Base-by-base conservation (phyloP, 2,329 filamentous ascomycete genomes). In the Aaosphaeria arxii region DNA sequence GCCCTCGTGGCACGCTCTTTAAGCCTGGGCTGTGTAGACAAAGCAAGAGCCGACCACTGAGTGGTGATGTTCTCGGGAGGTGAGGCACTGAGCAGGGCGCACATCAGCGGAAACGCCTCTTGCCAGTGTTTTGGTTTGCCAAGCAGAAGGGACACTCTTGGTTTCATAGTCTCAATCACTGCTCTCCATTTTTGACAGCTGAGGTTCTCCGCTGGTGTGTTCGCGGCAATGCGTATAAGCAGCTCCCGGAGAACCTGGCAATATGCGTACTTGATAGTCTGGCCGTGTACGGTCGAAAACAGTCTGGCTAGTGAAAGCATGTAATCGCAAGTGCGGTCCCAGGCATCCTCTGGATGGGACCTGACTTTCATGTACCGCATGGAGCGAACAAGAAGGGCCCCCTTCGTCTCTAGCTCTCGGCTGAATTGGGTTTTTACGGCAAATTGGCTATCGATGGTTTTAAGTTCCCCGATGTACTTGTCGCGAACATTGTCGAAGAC, bases 121-220 rank as follows among this genome's bases (percentile, higher is more conserved):
- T 81, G 75, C 95, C 94, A 99, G 70, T 99, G 90, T 40, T 91
- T 87, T 33, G 91, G 91, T 69, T 99, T 99, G 45, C 85, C 80
- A 50, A 96, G 85, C 80, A 99, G 88, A 59, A 92, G 87, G 9
- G 84, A 82, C 45, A 97, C 77, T 47, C 90, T 84, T 36, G 88
- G 85, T 45, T 89, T 86, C 54, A 96, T 82, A 24, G 86, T 81
- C 47, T 87, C 83, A 45, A 97, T 76, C 5, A 96, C 91, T 52
- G 94, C 85, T 54, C 84, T 86, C 94, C 94, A 99, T 68, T 86
- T 92, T 0, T 87, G 84, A 54, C 87, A 80, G 46, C 85, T 85
- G 51, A 97, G 80, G 63, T 96, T 28, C 39, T 40, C 88, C 43
- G 81, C 85, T 47, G 79, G 86, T 5, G 89, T 88, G 54, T 85